Conservation (phyloP, 2,329 filamentous ascomycete genomes). For the Microcyclosporella mali region DNA sequence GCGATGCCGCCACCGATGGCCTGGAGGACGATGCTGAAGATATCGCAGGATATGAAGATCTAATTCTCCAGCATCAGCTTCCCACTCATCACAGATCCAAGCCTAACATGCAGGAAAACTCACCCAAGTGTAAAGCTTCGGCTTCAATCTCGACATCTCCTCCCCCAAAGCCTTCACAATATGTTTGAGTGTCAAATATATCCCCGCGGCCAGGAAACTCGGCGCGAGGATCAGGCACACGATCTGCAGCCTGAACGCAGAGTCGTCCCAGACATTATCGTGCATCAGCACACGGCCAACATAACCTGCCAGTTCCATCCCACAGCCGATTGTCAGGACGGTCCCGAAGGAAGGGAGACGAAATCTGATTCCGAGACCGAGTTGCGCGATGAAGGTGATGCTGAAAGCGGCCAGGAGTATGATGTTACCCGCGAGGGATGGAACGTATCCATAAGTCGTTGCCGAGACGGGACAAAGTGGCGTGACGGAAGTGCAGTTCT, state of each 20-base stretch:
- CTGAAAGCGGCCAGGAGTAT: slow-evolving; percentile 36
- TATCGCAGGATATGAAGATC: slow-evolving; percentile 47
- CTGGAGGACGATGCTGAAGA: slow-evolving; percentile 41
- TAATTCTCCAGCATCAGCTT: slow-evolving; percentile 42
- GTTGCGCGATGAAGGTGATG: slow-evolving; percentile 31
- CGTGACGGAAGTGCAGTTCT: slow-evolving; percentile 25
- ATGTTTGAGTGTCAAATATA: slow-evolving; percentile 45
- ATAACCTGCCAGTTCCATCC: slow-evolving; percentile 41
- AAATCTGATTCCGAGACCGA: slow-evolving; percentile 31
- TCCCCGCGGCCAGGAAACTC: slow-evolving; percentile 41
- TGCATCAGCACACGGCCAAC: slow-evolving; percentile 39
- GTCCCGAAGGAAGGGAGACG: slow-evolving; percentile 37
- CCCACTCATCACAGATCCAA: slow-evolving; percentile 36
- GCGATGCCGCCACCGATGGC: slow-evolving; percentile 41
- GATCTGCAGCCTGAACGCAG: slow-evolving; percentile 40
- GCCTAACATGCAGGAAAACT: slow-evolving; percentile 38
- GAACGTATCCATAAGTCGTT: slow-evolving; percentile 38
- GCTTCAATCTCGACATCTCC: slow-evolving; percentile 36
- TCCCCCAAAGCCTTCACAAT: slow-evolving; percentile 40
- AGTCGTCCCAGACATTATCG: slow-evolving; percentile 37
- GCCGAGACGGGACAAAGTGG: slow-evolving; percentile 32
- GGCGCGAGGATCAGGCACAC: slow-evolving; percentile 40
- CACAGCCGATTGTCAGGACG: slow-evolving; percentile 35
- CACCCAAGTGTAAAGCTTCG: slow-evolving; percentile 40
- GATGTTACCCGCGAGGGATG: slow-evolving; percentile 34